Percentiles rank a stretch among this genome's conserved stretches.
Conservation (phyloP, 768 basidiomycete genomes). For the Gloeophyllum trabeum region DNA sequence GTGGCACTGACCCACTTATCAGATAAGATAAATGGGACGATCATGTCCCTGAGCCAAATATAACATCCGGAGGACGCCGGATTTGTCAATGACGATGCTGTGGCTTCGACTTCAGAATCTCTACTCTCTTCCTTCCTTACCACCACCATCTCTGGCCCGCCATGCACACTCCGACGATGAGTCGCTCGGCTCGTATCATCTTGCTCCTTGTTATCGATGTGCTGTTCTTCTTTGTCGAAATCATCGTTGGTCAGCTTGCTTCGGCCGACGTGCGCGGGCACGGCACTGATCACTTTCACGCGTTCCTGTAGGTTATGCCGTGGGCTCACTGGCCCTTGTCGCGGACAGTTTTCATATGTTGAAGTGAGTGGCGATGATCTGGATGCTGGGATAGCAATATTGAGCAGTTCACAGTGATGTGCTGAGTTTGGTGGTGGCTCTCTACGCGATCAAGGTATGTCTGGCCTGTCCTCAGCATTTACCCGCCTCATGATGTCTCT, state of each 20-base stretch:
- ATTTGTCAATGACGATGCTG: background rate
- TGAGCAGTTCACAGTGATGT: conserved; percentile 61
- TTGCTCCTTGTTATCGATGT: conserved; percentile 78
- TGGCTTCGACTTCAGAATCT: conserved; percentile 1
- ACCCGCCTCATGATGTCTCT: conserved; percentile 5
- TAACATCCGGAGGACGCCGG: background rate
- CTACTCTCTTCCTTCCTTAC: conserved; percentile 4
- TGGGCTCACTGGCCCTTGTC: conserved; percentile 89
- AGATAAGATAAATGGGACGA: too few relatives aligned
- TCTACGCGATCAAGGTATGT: conserved; percentile 82
- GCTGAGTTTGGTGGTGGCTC: conserved; percentile 87
- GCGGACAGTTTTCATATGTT: conserved; percentile 99
- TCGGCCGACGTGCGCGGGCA: background rate
- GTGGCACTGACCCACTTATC: too few relatives aligned
- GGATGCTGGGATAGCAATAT: background rate
- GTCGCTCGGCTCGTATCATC: conserved; percentile 64
- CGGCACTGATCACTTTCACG: conserved; percentile 6
- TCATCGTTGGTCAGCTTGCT: conserved; percentile 51
- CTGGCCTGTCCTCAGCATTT: conserved; percentile 4
- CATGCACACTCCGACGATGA: conserved; percentile 22
- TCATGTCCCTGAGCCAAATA: background rate
- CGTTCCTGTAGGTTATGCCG: conserved; percentile 66
- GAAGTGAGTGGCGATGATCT: conserved; percentile 53
- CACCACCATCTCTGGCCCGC: too few relatives aligned
- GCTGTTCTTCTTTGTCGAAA: conserved; percentile 78